Evolutionary conservation across 148 eudicot species (phyloP).

Genomic region (Agrostemma githago): DNA sequence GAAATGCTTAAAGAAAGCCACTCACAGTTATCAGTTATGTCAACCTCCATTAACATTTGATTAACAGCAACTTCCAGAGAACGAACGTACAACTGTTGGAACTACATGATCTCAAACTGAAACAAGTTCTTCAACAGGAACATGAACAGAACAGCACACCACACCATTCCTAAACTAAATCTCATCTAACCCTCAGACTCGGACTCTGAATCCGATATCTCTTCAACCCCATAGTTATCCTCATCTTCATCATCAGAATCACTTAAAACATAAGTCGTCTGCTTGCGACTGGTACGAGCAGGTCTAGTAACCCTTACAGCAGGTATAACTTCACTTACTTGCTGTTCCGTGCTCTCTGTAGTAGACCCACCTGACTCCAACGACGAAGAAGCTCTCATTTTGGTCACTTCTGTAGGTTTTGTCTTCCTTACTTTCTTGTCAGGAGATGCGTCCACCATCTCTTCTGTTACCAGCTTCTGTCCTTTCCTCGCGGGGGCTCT

Average conservation of each 20-base stretch:
- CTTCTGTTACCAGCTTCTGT: conserved; percentile 60
- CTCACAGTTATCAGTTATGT: too few species aligned
- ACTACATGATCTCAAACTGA: too few species aligned
- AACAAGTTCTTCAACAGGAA: too few species aligned
- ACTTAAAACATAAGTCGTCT: conserved; percentile 46
- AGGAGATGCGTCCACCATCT: conserved; percentile 49
- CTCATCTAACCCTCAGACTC: conserved; percentile 24
- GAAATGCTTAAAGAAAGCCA: too few species aligned
- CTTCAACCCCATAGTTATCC: conserved; percentile 21
- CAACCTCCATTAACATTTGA: too few species aligned
- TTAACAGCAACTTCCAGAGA: too few species aligned
- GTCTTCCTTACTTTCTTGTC: conserved; percentile 88
- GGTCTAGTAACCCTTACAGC: conserved; percentile 49
- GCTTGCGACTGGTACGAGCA: conserved; percentile 37
- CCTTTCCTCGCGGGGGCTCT: conserved; percentile 56
- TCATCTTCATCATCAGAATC: conserved; percentile 50
- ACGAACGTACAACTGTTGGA: too few species aligned
- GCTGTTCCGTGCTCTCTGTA: conserved; percentile 20
- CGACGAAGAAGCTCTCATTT: conserved; percentile 71
- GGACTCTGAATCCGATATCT: conserved; percentile 35
- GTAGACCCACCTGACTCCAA: conserved; percentile 18
- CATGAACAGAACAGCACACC: neutral
- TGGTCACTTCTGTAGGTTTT: conserved; percentile 83
- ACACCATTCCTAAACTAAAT: conserved; percentile 11
- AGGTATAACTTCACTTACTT: conserved; percentile 32